Percentiles rank a stretch among this genome's conserved stretches.
Evolutionary conservation across 306 rosid species (phyloP).

Genomic region (Psophocarpus tetragonolobus): DNA sequence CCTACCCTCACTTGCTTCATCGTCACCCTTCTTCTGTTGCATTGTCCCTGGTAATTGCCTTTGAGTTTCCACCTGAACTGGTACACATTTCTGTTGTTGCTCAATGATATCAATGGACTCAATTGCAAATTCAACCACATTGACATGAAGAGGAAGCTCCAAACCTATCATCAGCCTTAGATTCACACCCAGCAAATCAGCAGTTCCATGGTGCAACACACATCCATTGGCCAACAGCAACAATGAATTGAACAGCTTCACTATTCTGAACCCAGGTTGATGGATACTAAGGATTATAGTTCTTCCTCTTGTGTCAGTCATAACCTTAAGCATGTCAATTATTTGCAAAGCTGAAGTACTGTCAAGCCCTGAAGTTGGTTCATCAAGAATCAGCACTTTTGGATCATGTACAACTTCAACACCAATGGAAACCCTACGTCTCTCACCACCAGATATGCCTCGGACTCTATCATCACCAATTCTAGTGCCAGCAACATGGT

Average conservation of each 20-base stretch:
- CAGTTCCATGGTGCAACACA: slow-evolving; percentile 76
- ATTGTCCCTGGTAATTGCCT: slow-evolving; percentile 28
- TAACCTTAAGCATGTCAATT: slow-evolving; percentile 78
- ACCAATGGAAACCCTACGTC: slow-evolving; percentile 90
- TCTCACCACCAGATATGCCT: slow-evolving; percentile 92
- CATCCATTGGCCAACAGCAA: slow-evolving; percentile 71
- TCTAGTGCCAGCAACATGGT: slow-evolving; percentile 64
- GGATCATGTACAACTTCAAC: slow-evolving; percentile 95
- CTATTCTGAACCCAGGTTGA: slow-evolving; percentile 90
- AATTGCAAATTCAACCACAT: slow-evolving; percentile 82
- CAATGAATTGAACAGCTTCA: slow-evolving; percentile 71
- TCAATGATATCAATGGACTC: slow-evolving; percentile 73
- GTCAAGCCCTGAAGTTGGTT: slow-evolving; percentile 97
- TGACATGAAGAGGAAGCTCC: slow-evolving; percentile 85
- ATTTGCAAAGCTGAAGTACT: slow-evolving; percentile 89
- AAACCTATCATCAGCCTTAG: slow-evolving; percentile 67
- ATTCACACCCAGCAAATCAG: slow-evolving; percentile 68
- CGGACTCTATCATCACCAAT: slow-evolving; percentile 81
- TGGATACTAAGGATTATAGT: slow-evolving; percentile 86
- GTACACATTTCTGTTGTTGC: slow-evolving; percentile 40
- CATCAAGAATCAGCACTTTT: slow-evolving; percentile 77
- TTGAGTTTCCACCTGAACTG: slow-evolving; percentile 30
- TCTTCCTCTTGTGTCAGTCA: slow-evolving; percentile 73
- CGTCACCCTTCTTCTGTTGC: slow-evolving; percentile 43
- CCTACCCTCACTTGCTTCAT: slow-evolving; percentile 40